phyloP scores from a whole-genome alignment of 331 rosid species.

The Stylosanthes scabra region DNA sequence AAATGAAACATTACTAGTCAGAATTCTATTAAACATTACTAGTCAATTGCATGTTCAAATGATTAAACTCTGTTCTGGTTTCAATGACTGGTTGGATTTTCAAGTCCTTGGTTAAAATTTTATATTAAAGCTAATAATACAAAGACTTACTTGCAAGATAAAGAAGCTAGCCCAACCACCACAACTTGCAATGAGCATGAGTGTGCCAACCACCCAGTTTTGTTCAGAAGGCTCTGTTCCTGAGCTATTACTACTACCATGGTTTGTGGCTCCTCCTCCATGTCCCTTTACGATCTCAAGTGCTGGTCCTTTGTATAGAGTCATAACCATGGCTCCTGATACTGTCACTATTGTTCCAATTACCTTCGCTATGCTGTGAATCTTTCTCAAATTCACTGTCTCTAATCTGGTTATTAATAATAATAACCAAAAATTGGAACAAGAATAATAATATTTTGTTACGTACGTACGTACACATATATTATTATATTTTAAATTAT shows the following conservation, averaged over 20 bases:
- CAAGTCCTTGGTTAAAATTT: too few relatives aligned
- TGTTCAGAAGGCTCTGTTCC: slow-evolving; percentile 52
- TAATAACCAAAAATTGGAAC: neutral
- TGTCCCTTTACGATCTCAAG: slow-evolving; percentile 55
- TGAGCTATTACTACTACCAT: slow-evolving; percentile 43
- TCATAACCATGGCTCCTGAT: slow-evolving; percentile 88
- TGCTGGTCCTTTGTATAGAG: slow-evolving; percentile 75
- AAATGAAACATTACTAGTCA: neutral
- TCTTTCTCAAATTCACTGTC: slow-evolving; percentile 62
- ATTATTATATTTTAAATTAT: too few relatives aligned
- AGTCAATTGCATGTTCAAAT: too few relatives aligned
- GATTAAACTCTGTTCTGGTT: too few relatives aligned
- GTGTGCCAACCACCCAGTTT: slow-evolving; percentile 76
- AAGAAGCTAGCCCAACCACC: slow-evolving; percentile 87
- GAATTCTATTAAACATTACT: too few relatives aligned
- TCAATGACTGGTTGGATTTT: too few relatives aligned
- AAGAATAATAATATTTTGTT: too few relatives aligned
- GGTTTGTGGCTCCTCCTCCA: slow-evolving; percentile 5
- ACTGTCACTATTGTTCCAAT: slow-evolving; percentile 76
- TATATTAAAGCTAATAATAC: too few relatives aligned
- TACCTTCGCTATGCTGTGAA: slow-evolving; percentile 73
- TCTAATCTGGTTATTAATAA: slow-evolving; percentile 65
- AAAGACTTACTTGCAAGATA: slow-evolving; percentile 77
- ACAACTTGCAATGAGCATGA: slow-evolving; percentile 69
- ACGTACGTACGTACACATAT: too few relatives aligned